Base-by-base conservation (phyloP, 1,284 basidiomycete species). In the Papiliotrema flavescens region DNA sequence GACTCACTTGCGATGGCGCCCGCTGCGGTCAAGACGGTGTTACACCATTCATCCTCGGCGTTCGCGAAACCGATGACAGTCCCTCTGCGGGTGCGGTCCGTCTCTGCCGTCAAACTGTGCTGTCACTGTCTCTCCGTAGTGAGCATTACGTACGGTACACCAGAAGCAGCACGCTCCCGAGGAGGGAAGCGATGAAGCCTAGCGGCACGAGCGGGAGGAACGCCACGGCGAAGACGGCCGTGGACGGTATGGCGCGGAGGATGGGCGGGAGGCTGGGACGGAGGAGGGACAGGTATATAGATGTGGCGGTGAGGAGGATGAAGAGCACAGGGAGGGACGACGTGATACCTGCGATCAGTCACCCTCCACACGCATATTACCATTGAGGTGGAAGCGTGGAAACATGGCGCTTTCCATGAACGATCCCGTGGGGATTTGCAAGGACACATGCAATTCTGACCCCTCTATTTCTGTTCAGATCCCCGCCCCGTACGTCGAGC, bases 141-240 rank as follows among this genome's bases (percentile, higher is more conserved):
- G 44, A 9, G n/a, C n/a, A n/a, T 3, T n/a, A 55, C 60, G 35
- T 24, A 60, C 61, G 15, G 49, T 62, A 59, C 6, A 20, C 24
- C 3, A 64, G 24, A 2, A 55, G 49, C 11, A 62, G 44, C 37
- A 61, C 51, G 6, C 47, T 41, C 1, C 62, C 58, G 3, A 66
- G 36, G 9, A 64, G 41, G 4, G 47, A 44, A 0, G 43, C 62
- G 3, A 59, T 52, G 26, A 60, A 61, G 0, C 42, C 54, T 2
- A 61, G 37, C 0, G 64, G 64, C 1, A 66, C 49, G 24, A 64
- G 49, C 1, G 64, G 64, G 2, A 54, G 48, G 24, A 61, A 20
- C 8, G 64, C 11, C 0, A 53, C 17, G 11, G 44, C 48, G 35
- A 56, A 62, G 2, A 47, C 22, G 24, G 52, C 35, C 14, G 48